phyloP scores from a whole-genome alignment of 495 filamentous ascomycete species.

The Tetracladium marchalianum region DNA sequence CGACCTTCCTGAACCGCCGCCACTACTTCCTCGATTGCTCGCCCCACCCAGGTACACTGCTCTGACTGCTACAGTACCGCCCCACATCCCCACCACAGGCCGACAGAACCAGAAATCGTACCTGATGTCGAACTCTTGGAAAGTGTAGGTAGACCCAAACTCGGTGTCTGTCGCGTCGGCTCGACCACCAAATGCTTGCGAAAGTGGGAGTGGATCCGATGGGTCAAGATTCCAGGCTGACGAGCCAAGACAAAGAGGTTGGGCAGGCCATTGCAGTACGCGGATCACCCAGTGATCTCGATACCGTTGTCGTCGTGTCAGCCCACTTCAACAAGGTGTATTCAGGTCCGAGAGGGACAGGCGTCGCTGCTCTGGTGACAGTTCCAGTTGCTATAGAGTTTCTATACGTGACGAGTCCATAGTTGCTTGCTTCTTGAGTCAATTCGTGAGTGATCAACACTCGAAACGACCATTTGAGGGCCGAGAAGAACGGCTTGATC shows the following conservation, averaged over 20 bases:
- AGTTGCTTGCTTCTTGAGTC: slow-evolving; percentile 72
- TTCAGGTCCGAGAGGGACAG: slow-evolving; percentile 61
- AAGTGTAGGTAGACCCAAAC: no score
- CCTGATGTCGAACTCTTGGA: no score
- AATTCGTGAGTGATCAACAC: slow-evolving; percentile 79
- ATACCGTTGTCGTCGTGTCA: slow-evolving; percentile 55
- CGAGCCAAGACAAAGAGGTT: slow-evolving; percentile 35
- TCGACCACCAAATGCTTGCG: no score
- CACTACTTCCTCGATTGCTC: no score
- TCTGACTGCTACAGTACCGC: no score
- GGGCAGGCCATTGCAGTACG: slow-evolving; percentile 58
- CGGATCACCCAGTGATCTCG: slow-evolving; percentile 1
- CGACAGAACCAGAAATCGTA: no score
- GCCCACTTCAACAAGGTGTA: slow-evolving; percentile 64
- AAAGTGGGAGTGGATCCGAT: no score
- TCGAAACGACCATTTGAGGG: slow-evolving; percentile 55
- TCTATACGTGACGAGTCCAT: slow-evolving; percentile 71
- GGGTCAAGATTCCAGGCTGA: no score
- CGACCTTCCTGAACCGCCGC: no score
- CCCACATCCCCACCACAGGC: no score
- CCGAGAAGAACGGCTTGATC: slow-evolving; percentile 72
- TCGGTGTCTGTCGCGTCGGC: no score
- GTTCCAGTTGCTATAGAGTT: slow-evolving; percentile 32
- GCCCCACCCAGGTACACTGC: no score
- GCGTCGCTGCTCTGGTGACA: slow-evolving; percentile 51